Evolutionary conservation across 345 rosid species (phyloP).

Genomic region (Eucalyptus decipiens): DNA sequence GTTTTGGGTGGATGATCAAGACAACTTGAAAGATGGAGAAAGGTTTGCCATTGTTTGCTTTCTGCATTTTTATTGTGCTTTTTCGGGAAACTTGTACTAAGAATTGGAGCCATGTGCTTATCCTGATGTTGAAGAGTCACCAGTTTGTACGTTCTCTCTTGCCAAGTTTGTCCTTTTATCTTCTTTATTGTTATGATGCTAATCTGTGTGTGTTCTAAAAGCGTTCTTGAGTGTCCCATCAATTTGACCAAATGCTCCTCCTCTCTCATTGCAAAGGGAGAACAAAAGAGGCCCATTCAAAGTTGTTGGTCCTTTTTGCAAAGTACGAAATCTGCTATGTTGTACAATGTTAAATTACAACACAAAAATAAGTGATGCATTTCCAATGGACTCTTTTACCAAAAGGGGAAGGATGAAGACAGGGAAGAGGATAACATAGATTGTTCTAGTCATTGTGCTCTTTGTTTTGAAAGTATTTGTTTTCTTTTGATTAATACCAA

Average conservation of each 20-base stretch:
- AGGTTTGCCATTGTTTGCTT: conserved; percentile 31
- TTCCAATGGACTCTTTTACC: background rate
- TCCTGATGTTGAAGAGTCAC: background rate
- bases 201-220: background rate
- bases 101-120: background rate
- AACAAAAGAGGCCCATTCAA: background rate
- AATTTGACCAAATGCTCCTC: background rate
- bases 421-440: background rate
- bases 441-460: background rate
- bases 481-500: background rate
- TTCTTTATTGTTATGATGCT: background rate
- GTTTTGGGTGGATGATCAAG: conserved; percentile 95
- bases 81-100: background rate
- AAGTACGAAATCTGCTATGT: background rate
- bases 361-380: background rate
- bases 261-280: background rate
- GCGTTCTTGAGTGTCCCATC: background rate
- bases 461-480: background rate
- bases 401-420: background rate
- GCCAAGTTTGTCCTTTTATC: background rate
- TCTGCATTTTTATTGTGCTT: background rate
- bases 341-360: background rate
- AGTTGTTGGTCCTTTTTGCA: background rate
- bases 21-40: conserved; percentile 83
- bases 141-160: background rate